These are phyloP conservation scores for Xanthoparmelia taractica DNA, from an alignment of 495 filamentous ascomycete genomes.

Conservation along the genomic window DNA sequence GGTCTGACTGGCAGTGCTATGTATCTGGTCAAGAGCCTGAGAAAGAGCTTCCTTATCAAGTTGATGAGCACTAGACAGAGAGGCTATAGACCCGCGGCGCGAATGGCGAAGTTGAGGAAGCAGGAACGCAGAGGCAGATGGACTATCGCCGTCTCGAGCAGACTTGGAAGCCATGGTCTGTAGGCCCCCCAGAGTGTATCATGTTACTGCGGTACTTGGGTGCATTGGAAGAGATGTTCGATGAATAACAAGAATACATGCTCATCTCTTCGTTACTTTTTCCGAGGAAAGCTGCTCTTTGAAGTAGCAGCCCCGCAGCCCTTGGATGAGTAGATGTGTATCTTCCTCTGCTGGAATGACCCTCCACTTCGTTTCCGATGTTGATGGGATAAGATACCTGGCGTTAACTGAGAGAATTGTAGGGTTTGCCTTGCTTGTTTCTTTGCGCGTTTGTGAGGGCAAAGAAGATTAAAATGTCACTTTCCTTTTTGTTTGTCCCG, in stretches of 20 bases:
- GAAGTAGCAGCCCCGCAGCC: background rate
- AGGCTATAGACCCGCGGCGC: slow-evolving; percentile 57
- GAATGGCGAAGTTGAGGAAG: slow-evolving; percentile 41
- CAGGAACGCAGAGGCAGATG: slow-evolving; percentile 39
- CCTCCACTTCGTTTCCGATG: background rate
- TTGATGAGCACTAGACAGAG: slow-evolving; percentile 48
- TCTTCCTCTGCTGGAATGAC: background rate
- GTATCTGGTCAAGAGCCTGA: slow-evolving; percentile 74
- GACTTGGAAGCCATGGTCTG: slow-evolving; percentile 37
- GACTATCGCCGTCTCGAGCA: slow-evolving; percentile 34
- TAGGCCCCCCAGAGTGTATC: background rate
- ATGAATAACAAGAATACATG: background rate
- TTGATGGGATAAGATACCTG: background rate
- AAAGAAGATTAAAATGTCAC: background rate
- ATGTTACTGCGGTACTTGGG: slow-evolving; percentile 1
- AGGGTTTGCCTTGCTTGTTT: background rate
- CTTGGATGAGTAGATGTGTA: background rate
- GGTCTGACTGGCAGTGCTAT: slow-evolving; percentile 71
- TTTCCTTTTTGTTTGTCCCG: background rate
- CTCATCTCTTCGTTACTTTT: background rate
- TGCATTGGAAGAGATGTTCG: slow-evolving; percentile 16
- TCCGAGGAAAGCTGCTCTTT: background rate
- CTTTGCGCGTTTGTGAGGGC: background rate
- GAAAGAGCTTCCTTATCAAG: slow-evolving; percentile 64
- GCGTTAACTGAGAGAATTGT: background rate